These are phyloP conservation scores for Fraxinus cuspidata DNA, from an alignment of 257 asterid genomes.

Conservation along the genomic window DNA sequence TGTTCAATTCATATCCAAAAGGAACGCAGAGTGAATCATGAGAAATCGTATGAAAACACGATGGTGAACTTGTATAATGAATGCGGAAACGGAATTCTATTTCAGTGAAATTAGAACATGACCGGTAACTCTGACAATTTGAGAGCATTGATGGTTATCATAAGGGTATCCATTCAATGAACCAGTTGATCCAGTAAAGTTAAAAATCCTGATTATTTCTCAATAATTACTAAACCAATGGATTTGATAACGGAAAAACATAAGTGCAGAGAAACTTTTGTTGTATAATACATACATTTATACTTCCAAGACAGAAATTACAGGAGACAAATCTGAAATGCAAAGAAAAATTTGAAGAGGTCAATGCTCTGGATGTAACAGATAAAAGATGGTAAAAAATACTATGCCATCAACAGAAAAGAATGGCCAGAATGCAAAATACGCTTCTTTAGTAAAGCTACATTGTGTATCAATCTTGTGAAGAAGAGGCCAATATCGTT, in stretches of 20 bases:
- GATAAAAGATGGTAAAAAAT: neutral
- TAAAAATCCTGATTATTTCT: neutral
- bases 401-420: neutral
- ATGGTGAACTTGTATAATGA: neutral
- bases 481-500: neutral
- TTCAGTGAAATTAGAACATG: neutral
- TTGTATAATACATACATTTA: neutral
- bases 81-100: neutral
- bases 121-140: neutral
- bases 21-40: neutral
- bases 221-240: neutral
- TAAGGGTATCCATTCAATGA: neutral
- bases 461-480: neutral
- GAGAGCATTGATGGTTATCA: neutral
- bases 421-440: neutral
- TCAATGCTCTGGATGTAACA: neutral
- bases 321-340: neutral
- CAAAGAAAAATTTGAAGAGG: neutral
- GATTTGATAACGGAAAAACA: neutral
- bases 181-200: neutral
- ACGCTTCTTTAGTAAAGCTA: neutral
- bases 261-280: neutral
- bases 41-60: neutral
- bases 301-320: neutral
- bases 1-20: neutral